Evolutionary conservation across 176 grass and related monocot species (phyloP), one percentile per base, ranked within the genome.

Genomic region (Eleusine indica): DNA sequence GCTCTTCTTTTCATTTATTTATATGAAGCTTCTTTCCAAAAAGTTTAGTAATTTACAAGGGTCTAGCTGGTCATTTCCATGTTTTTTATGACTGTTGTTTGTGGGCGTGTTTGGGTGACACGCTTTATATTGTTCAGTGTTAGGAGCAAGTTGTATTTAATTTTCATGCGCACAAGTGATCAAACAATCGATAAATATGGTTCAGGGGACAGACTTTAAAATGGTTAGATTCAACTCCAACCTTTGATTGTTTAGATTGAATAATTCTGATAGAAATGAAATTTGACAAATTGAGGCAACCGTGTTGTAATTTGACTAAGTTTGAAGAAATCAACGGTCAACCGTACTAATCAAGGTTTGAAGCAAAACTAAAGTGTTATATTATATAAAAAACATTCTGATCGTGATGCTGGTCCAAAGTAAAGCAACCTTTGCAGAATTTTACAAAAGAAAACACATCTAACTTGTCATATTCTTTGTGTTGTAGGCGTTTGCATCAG

Each of bases 401-500:
- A 53, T 62, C 62, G 30, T 83, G 35, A 65, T 54, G 12, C 19
- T 28, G 35, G 43, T 54, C 11, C n/a, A 47, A 8, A 54, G 22
- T 65, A 37, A 86, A 9, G 19, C 19, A 83, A 43, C 30, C 54
- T 62, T 65, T 73, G 11, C 57, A 16, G 48, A 40, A 13, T 80
- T 80, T 68, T 84, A 88, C 47, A 53, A 68, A 57, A 80, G 42
- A 66, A 73, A 69, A 51, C 3, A 0, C 12, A 19, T 54, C 13
- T 42, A 22, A 80, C 61, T 80, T 66, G 12, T 67, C 11, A 18
- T 29, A 71, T 65, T 90, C 58, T 60, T 15, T 46, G 6, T 74
- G 9, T 62, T 75, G 37, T 64, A 99, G 96, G 96, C 93, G 39
- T 99, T 92, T 92, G 96, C 96, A 90, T 94, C 91, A 83, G 89